Conservation (phyloP, 1,284 basidiomycete genomes). For the Testicularia cyperi region DNA sequence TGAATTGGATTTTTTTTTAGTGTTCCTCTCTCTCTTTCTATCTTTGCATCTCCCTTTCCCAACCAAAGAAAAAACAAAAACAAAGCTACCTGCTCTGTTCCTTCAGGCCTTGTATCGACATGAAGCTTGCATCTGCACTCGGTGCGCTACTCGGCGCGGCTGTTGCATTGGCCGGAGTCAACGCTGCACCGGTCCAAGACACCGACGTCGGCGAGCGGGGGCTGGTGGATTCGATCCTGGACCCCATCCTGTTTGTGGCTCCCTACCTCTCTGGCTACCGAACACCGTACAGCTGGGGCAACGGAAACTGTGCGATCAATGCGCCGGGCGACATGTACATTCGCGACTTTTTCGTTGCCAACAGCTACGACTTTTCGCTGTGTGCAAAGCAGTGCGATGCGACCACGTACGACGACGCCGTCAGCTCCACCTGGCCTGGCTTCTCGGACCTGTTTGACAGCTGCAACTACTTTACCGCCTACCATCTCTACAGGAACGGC, state of each 20-base stretch:
- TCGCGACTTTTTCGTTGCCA: background rate
- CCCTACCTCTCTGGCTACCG: background rate
- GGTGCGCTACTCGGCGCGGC: too few relatives aligned
- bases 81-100: too few relatives aligned
- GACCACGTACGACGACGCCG: background rate
- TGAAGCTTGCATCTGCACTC: too few relatives aligned
- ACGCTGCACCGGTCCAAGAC: too few relatives aligned
- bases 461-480: constrained; percentile 1
- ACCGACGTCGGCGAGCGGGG: too few relatives aligned
- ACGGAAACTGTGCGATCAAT: background rate
- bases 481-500: background rate
- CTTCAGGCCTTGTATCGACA: too few relatives aligned
- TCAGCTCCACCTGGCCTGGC: background rate
- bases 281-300: background rate
- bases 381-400: background rate
- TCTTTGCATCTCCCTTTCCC: too few relatives aligned
- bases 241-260: background rate
- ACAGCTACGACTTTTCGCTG: background rate
- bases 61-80: too few relatives aligned
- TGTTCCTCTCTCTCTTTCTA: too few relatives aligned
- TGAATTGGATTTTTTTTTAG: too few relatives aligned
- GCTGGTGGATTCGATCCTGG: background rate
- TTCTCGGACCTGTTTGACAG: background rate
- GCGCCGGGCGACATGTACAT: background rate
- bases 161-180: too few relatives aligned